Conservation (phyloP, 805 yeast genomes). For the Tetrapisispora phaffii region DNA sequence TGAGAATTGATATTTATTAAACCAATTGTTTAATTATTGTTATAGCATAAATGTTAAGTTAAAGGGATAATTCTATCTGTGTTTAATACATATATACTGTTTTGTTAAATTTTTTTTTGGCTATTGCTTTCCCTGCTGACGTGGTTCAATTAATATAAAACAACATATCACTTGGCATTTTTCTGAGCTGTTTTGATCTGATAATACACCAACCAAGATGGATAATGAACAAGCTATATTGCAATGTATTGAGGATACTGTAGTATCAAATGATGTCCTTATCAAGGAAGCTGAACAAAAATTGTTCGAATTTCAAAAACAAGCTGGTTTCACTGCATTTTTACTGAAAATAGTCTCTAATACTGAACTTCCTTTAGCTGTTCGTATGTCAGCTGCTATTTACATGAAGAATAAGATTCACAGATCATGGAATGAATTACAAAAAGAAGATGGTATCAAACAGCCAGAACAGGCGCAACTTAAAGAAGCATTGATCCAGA, state of each 20-base stretch:
- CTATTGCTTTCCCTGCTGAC: too few relatives aligned
- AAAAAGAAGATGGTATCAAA: conserved; percentile 26
- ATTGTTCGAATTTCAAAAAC: conserved; percentile 41
- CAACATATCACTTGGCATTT: too few relatives aligned
- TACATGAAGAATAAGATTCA: conserved; percentile 57
- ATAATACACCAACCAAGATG: conserved; percentile 9
- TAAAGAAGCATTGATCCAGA: conserved; percentile 43
- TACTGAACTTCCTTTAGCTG: conserved; percentile 32
- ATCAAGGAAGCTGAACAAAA: conserved; percentile 48
- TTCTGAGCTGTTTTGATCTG: too few relatives aligned
- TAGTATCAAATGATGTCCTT: conserved; percentile 40
- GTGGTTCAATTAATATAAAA: too few relatives aligned
- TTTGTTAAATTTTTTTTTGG: too few relatives aligned
- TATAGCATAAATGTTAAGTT: too few relatives aligned
- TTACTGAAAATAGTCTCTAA: conserved; percentile 43
- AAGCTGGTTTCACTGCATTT: conserved; percentile 48
- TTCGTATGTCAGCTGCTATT: conserved; percentile 54
- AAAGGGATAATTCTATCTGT: too few relatives aligned
- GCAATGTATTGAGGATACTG: conserved; percentile 42
- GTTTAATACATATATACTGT: too few relatives aligned
- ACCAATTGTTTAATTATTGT: too few relatives aligned
- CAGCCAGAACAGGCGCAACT: conserved; percentile 46
- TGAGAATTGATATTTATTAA: too few relatives aligned
- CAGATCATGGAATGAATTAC: conserved; percentile 39
- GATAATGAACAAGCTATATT: conserved; percentile 42